Base-by-base conservation (phyloP, 225 moss, liverwort and hornwort genomes). In the Polytrichum formosum region DNA sequence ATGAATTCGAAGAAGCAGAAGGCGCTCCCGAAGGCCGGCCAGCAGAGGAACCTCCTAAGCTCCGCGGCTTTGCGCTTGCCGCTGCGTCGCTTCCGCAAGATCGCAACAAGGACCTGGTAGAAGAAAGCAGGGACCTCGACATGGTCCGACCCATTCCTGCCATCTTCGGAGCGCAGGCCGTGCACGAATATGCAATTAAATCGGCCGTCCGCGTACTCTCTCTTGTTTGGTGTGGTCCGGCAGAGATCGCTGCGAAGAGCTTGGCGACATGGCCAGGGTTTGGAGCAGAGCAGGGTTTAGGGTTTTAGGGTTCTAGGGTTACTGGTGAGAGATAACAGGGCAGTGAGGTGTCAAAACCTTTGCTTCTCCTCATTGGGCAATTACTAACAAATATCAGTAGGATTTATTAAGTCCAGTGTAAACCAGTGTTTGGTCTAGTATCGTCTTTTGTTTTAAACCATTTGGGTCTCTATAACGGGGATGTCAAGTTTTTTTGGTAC, bases 71-170 rank as follows among this genome's bases (percentile, higher is more conserved):
- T 4, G 66, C 22, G 1, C 62, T 54, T 69, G 80, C 86, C 23
- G 26, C 66, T 4, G 26, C 60, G 9, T 53, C 66, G 19, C 64
- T 54, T 72, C 78, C 84, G 67, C 74, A 77, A 66, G 74, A 60
- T 33, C 81, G 80, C 59, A 87, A n/a, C 29, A 80, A 78, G 54
- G 81, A 81, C 79, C 81, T 81, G 61, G 85, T 69, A 62, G 81
- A 73, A 62, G 85, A 79, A 61, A 85, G 71, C 68, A 85, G 37
- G 68, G 81, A 85, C 81, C 78, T 74, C 29, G 81, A 76, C 73
- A 82, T 72, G 73, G 68, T 28, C 78, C 84, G 81, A 67, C 87
- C 81, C 76, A 84, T 5, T 63, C 78, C 76, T 65, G 87, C 81
- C 87, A 87, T 86, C 67, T 53, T 55, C 18, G 61, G 27, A 7